Base-by-base conservation (phyloP, 768 basidiomycete genomes). In the Clathrus columnatus region DNA sequence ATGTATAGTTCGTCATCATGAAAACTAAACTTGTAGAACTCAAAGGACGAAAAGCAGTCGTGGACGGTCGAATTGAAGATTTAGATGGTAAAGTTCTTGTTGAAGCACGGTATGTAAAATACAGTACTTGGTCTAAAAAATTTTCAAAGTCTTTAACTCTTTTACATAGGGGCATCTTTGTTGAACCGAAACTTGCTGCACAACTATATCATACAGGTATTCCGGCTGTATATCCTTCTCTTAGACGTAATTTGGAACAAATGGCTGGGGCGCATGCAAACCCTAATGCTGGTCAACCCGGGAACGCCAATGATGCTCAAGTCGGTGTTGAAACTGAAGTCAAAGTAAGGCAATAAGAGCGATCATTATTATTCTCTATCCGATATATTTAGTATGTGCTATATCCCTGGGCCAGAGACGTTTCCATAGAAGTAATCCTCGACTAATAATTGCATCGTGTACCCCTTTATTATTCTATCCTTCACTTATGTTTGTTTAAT, bases 171-270 rank as follows among this genome's bases (percentile, higher is more conserved):
- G 88, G 81, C 0, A 74, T 85, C 32, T 96, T 95, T 63, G 81
- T 97, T 14, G 91, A 97, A 63, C 94, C 94, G 1, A 83, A 81
- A 56, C 92, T 94, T 62, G 87, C 93, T 2, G 81, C 84, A 55
- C 73, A 92, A 49, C 73, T 96, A 24, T 81, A 82, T 60, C 76
- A 77, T 32, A 71, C 69, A 1, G 74, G 77, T 2, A 67, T 91
- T 0, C 76, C 75, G 53, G 46, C 54, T 21, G 42, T 55, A 16
- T 55, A 23, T 30, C 54, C 54, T 21, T 20, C 42, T 14, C 11
- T 42, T 10, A 7, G 41, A n/a, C 23, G 28, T n/a, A 46, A 20
- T 16, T 21, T 55, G 17, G 44, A n/a, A 21, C 41, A 46, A 16
- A 54, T 54, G 53, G 28, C 53, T 20, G 53, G 53, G 18, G 49